Conservation (phyloP, 1,284 basidiomycete species). For the Marasmius oreades region DNA sequence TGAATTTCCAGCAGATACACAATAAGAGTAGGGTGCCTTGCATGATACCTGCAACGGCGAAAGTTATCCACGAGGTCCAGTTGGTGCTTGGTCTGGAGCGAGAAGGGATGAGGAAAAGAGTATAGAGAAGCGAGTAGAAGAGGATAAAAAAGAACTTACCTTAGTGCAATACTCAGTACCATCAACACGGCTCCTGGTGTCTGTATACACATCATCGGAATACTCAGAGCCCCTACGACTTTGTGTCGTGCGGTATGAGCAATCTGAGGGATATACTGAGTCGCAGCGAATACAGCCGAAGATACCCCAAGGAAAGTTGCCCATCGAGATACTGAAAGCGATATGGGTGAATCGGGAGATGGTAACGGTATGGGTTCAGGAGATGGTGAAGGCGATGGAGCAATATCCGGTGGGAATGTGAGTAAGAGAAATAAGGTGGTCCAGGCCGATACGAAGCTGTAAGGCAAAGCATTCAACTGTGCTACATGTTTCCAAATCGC, state of each 20-base stretch:
- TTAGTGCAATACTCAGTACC: constrained; percentile 80
- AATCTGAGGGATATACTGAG: constrained; percentile 90
- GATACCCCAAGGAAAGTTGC: constrained; percentile 87
- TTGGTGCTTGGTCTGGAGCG: constrained; percentile 66
- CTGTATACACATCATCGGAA: constrained; percentile 94
- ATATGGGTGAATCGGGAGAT: constrained; percentile 18
- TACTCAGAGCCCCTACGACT: constrained; percentile 88
- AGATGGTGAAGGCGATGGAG: constrained; percentile 33
- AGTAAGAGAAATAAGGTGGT: constrained; percentile 56
- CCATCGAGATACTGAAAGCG: constrained; percentile 56
- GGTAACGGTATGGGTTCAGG: constrained; percentile 20
- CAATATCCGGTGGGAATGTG: constrained; percentile 36
- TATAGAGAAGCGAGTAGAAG: constrained; percentile 9
- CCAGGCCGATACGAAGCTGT: constrained; percentile 49
- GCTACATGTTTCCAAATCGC: constrained; percentile 14
- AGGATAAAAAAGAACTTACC: constrained; percentile 34
- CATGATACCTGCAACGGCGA: constrained; percentile 83
- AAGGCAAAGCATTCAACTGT: constrained; percentile 5
- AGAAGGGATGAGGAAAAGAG: background rate
- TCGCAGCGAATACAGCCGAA: constrained; percentile 71
- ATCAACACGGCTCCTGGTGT: constrained; percentile 90
- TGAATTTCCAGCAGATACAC: constrained; percentile 77
- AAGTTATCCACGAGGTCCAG: constrained; percentile 88
- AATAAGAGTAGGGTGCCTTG: constrained; percentile 80
- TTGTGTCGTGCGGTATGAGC: constrained; percentile 73